Conservation (phyloP, 1,284 basidiomycete genomes). For the Cryptococcus jaspeensis region DNA sequence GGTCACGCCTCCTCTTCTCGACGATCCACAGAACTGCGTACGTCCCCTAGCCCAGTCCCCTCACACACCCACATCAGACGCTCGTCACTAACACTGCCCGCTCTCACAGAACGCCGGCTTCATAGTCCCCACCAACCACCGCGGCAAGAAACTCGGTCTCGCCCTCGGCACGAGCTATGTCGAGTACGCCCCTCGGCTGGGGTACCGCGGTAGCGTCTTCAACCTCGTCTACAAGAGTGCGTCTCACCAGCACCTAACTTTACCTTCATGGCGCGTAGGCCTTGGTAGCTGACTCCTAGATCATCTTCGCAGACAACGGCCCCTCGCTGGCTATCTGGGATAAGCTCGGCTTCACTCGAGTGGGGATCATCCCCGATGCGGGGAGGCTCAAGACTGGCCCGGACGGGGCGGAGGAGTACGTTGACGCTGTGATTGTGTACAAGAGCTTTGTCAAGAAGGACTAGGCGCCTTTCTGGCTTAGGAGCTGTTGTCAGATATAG, state of each 20-base stretch:
- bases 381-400: constrained; percentile 66
- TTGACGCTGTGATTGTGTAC: constrained; percentile 83
- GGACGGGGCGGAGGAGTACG: constrained; percentile 74
- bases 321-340: constrained; percentile 75
- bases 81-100: not conserved
- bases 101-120: constrained; percentile 65
- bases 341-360: constrained; percentile 72
- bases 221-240: constrained; percentile 87
- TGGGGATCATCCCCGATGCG: constrained; percentile 79
- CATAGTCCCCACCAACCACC: constrained; percentile 67
- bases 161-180: constrained; percentile 77
- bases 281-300: constrained; percentile 32
- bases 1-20: not conserved
- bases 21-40: constrained; percentile 27
- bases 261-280: not conserved
- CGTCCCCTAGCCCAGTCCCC: not conserved
- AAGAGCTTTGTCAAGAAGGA: constrained; percentile 63
- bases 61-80: too few species aligned
- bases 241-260: not conserved
- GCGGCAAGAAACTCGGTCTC: constrained; percentile 69
- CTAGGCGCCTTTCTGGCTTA: not conserved
- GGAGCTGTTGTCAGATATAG: not conserved
- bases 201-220: constrained; percentile 87
- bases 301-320: constrained; percentile 49
- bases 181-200: constrained; percentile 66